Evolutionary conservation across 140 eudicot species (phyloP).

Genomic region (Ambrosia hybrid): DNA sequence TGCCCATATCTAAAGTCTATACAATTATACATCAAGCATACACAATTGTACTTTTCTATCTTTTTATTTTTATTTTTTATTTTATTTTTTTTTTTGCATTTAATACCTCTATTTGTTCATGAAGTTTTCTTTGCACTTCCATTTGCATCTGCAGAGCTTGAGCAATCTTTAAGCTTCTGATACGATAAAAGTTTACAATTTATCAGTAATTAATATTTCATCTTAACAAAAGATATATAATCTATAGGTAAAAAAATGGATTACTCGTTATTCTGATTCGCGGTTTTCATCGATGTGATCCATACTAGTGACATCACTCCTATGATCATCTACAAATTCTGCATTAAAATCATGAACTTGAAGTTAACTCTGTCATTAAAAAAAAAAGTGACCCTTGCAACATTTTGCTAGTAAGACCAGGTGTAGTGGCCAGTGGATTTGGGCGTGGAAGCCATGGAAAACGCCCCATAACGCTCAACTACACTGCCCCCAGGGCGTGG

Average conservation of each 20-base stretch:
- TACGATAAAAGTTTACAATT: constrained; percentile 9
- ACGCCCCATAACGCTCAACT: no score
- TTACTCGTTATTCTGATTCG: constrained; percentile 64
- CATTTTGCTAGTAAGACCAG: not conserved
- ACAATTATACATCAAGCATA: constrained; percentile 13
- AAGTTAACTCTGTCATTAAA: not conserved
- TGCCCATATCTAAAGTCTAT: constrained; percentile 1
- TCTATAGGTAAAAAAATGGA: constrained; percentile 5
- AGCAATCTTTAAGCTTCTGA: constrained; percentile 66
- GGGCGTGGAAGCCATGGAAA: no score
- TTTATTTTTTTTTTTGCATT: not conserved
- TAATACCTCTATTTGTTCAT: constrained; percentile 87
- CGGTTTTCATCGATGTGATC: constrained; percentile 48
- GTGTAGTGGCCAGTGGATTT: no score
- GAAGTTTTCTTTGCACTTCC: constrained; percentile 92
- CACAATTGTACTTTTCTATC: constrained; percentile 2
- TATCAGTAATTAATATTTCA: constrained; percentile 19
- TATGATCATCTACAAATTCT: constrained; percentile 52
- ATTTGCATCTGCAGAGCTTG: constrained; percentile 85
- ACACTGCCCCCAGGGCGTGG: no score
- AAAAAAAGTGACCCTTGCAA: not conserved
- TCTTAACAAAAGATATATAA: not conserved
- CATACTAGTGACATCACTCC: constrained; percentile 35
- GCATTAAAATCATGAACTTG: constrained; percentile 27
- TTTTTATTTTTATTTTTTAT: no score